Evolutionary conservation across 768 basidiomycete genomes (phyloP), one percentile per base, ranked within the genome.

Genomic region (Boletus rex-veris): DNA sequence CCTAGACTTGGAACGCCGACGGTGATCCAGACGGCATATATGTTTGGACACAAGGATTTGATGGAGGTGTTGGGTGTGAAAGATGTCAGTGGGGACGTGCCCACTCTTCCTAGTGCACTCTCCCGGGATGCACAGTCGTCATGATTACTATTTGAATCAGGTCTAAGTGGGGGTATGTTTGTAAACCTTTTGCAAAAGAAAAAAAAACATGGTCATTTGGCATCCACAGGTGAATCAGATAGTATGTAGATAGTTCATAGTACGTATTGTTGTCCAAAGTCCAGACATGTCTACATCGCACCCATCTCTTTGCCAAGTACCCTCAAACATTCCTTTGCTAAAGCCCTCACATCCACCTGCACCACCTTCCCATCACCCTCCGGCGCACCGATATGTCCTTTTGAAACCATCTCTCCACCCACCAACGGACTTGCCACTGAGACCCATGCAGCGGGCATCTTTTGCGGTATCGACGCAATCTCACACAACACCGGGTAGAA

Each of bases 401-500:
- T 58, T 42, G 49, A 12, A 14, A 36, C 44, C 37, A 50, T 21
- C 10, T 44, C 35, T 11, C 60, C 40, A 15, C 52, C 53, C 43
- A 12, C 42, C n/a, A 30, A 37, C 12, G 58, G 33, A 46, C 28
- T 42, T 3, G 69, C 55, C 33, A 65, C 43, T 2, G 50, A 28
- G 11, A 89, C 71, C 86, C 88, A 92, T 11, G 83, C 79, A 3
- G 80, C 76, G 0, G 92, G 89, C 12, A 83, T 76, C 60, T 78
- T 81, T 28, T 84, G 75, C 1, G 88, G 82, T 51, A 86, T 80
- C 2, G 91, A 83, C 8, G 81, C 85, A 44, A 96, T 86, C 61
- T 92, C 85, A 60, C 88, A 88, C 5, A 97, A 69, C 3, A 89
- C 72, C 0, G 82, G 74, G 64, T 95, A 95, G 53, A 96, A 85